Base-by-base conservation (phyloP, 441 rosid genomes). In the Erodium moschatum region DNA sequence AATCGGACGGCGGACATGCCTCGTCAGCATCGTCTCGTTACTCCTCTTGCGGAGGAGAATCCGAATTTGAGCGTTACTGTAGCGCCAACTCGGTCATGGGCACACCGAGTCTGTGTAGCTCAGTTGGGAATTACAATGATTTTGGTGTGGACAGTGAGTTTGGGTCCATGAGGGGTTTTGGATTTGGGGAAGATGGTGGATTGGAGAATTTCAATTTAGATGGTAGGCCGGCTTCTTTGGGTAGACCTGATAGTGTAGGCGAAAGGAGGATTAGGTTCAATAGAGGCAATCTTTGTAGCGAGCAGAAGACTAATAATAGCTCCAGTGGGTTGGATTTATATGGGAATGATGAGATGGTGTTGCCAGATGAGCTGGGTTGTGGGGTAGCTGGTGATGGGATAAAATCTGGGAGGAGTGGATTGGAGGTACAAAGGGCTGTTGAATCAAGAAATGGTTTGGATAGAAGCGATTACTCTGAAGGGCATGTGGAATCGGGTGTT, bases 41-140 rank as follows among this genome's bases (percentile, higher is more conserved):
- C 76, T 88, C 98, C 20, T 87, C 96, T 0, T 88, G 92, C 18
- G 62, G 62, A 56, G 97, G 88, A 42, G 98, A 91, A 71, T 88
- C 92, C 13, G 97, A 89, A 71, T 81, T 85, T 46, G 96, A 89
- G 65, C 83, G 92, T 4, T 93, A 93, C 60, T 85, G 87, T 73
- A 93, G 95, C 69, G 96, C 95, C 4, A 87, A 85, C 81, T 93
- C 96, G 70, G 90, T 81, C 6, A 74, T 87, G 77, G 97, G 89
- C 42, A 90, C 97, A 1, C 95, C 96, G 0, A 85, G 90, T 65
- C 9, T 91, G 74, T 82, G 87, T 64, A 83, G 90, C 77, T 85
- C 89, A 3, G 69, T 80, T 5, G 90, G 86, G 68, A 76, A 81
- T 4, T 79, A 82, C 67, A 83, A 84, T 65, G 96, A 86, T 79